Percentiles rank a stretch among this genome's conserved stretches.
Evolutionary conservation across 371 early-diverging fungal species (phyloP).

Genomic region (Apophysomyces variabilis): DNA sequence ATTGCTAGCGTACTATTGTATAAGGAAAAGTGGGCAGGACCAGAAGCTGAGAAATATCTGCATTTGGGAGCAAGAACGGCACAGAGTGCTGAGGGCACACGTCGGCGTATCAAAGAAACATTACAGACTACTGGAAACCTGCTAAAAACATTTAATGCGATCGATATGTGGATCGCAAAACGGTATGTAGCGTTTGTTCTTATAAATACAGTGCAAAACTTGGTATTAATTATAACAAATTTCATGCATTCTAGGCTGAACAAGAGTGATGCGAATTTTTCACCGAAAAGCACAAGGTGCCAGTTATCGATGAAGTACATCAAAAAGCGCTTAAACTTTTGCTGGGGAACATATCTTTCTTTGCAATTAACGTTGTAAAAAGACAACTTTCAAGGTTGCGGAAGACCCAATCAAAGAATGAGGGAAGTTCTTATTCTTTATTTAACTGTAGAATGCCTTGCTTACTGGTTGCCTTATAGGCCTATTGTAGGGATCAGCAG

Average conservation of each 20-base stretch:
- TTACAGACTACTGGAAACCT: slow-evolving; percentile 6
- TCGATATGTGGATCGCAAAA: neutral
- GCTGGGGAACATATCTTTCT: neutral
- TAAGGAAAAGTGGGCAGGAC: slow-evolving; percentile 17
- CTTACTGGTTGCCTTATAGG: too few species aligned
- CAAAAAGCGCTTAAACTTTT: neutral
- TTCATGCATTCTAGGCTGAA: neutral
- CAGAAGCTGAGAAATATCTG: slow-evolving; percentile 3
- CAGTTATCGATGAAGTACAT: neutral
- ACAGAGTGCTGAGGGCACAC: slow-evolving; percentile 14
- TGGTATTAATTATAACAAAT: neutral
- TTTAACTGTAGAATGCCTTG: too few species aligned
- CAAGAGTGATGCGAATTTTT: neutral
- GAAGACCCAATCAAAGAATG: neutral
- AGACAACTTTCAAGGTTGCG: neutral
- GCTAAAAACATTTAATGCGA: slow-evolving; percentile 6
- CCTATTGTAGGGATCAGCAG: too few species aligned
- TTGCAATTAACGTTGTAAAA: neutral
- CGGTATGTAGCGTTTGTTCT: slow-evolving; percentile 9
- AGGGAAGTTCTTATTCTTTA: neutral
- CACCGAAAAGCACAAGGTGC: neutral
- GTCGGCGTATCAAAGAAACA: slow-evolving; percentile 11
- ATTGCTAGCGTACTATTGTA: slow-evolving; percentile 8
- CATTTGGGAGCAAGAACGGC: slow-evolving; percentile 14
- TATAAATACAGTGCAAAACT: neutral